Evolutionary conservation across 1,284 basidiomycete species (phyloP), one percentile per base, ranked within the genome.

Genomic region (Austroboletus novae-zelandiae): DNA sequence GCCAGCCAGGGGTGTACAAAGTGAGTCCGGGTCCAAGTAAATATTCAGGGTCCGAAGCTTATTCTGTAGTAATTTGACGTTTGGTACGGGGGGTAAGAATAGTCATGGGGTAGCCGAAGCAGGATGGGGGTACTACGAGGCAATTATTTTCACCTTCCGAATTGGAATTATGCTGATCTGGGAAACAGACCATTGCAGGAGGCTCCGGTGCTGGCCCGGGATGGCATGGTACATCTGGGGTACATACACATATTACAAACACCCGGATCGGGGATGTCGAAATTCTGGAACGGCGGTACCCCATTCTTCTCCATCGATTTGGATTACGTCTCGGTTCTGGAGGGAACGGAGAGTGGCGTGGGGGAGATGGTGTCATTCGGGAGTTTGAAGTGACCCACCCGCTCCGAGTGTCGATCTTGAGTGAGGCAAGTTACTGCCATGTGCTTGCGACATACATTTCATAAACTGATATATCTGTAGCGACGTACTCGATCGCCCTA

Each of bases 121-220:
- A 36, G 94, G 94, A 15, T 98, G 92, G 86, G 95, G 95, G 1
- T 97, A 96, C 71, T 97, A 97, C 67, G 94, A 97, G 77, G 90
- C 81, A 59, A 48, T 67, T 32, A 43, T 9, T 3, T n/a, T 14
- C 20, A 23, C 37, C 31, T 9, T 9, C 4, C 15, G 2, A 31
- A 9, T 35, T 36, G 5, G 47, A 35, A 31, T 47, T 10, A 40
- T 40, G 14, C 44, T 56, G 40, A 35, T 10, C 34, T 25, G 20
- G 20, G 5, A 23, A 13, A 47, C n/a, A 53, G 88, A 96, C 91
- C 0, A 96, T 98, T 50, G 91, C 91, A 9, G 95, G 95, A 11
- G 95, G 95, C 4, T 90, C 89, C 6, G 95, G 95, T 3, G 94
- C 95, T 0, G 95, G 95, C 0, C 89, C 91, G 1, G 73, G 73